phyloP scores from a whole-genome alignment of 2,329 filamentous ascomycete species.

The Colletotrichum godetiae region DNA sequence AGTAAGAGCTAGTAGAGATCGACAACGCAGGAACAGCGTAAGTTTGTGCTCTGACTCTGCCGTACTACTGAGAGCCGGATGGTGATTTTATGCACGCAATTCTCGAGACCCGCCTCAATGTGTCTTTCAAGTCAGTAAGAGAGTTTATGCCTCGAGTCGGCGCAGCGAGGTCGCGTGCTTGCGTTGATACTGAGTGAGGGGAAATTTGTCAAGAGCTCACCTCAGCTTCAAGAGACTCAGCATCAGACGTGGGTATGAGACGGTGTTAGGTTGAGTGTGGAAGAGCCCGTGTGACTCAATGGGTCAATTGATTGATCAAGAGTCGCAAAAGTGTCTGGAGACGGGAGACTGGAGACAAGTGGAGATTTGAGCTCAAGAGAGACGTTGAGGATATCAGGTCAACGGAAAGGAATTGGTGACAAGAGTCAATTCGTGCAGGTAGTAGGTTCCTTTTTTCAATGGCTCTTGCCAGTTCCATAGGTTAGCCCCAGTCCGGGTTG shows the following conservation, averaged over 20 bases:
- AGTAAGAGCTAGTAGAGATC: slow-evolving; percentile 18
- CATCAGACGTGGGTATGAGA: not conserved
- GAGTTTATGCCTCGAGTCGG: not conserved
- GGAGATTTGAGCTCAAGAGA: not conserved
- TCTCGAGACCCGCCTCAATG: not conserved
- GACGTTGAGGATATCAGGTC: not conserved
- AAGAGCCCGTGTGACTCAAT: not conserved
- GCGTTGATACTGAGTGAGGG: slow-evolving; percentile 1
- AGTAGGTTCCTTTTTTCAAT: not conserved
- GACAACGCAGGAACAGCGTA: slow-evolving; percentile 6
- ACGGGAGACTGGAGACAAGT: not conserved
- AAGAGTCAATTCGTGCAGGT: not conserved
- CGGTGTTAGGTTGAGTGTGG: not conserved
- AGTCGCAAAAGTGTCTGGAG: not conserved
- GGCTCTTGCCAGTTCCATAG: not conserved
- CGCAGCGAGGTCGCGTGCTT: not conserved
- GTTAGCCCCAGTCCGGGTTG: not conserved
- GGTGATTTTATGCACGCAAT: not conserved
- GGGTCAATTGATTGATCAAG: slow-evolving; percentile 12
- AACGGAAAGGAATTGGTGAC: not conserved
- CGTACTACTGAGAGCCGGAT: not conserved
- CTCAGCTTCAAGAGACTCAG: slow-evolving; percentile 2
- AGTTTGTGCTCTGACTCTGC: not conserved
- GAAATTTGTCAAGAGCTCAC: slow-evolving; percentile 24
- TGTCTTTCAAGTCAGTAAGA: not conserved